Evolutionary conservation across 257 asterid genomes (phyloP).

Genomic region (Misopates orontium): DNA sequence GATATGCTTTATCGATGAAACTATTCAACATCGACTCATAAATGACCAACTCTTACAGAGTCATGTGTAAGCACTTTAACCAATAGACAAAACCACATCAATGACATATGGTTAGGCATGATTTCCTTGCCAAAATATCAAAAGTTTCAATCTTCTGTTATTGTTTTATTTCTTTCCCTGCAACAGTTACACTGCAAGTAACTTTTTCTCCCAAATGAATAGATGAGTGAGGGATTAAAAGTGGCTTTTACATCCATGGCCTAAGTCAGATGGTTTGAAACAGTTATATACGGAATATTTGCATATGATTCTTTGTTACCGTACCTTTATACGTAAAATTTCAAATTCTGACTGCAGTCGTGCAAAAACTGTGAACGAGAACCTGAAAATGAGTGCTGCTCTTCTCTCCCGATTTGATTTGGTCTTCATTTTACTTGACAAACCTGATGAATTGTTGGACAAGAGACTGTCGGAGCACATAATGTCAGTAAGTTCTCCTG

Average conservation of each 20-base stretch:
- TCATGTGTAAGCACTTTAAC: background rate
- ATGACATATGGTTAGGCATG: background rate
- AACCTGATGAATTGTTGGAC: conserved; percentile 91
- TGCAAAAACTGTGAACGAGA: conserved; percentile 97
- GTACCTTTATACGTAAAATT: conserved; percentile 14
- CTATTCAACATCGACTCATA: background rate
- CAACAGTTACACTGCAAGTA: conserved; percentile 14
- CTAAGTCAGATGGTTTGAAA: conserved; percentile 17
- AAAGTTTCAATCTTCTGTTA: conserved; percentile 1
- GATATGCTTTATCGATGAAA: conserved; percentile 21
- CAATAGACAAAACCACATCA: background rate
- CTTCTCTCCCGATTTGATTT: conserved; percentile 96
- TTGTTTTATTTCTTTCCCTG: background rate
- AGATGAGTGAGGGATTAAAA: conserved; percentile 9
- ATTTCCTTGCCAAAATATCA: conserved; percentile 9
- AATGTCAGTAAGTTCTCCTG: conserved; percentile 82
- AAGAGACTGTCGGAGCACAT: conserved; percentile 96
- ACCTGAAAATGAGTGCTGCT: conserved; percentile 92
- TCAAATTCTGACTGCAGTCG: conserved; percentile 67
- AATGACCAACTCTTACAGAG: background rate
- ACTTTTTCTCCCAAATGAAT: background rate
- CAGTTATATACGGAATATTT: conserved; percentile 16
- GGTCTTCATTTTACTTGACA: conserved; percentile 96
- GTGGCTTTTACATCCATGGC: conserved; percentile 9
- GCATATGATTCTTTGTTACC: background rate